Evolutionary conservation across 768 basidiomycete species (phyloP).

Genomic region (Trametes maxima): DNA sequence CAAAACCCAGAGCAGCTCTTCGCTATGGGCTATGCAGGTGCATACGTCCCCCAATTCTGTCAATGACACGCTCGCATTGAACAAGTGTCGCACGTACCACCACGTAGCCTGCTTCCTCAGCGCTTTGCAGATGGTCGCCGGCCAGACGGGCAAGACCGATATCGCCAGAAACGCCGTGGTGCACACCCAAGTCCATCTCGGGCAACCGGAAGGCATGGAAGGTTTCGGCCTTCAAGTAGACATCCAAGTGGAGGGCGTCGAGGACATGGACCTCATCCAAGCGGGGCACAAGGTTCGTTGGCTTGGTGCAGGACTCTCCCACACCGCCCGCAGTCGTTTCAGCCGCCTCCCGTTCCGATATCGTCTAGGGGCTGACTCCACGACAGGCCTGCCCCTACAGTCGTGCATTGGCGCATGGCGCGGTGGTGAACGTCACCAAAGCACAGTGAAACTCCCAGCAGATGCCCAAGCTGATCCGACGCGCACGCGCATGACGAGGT

Average conservation of each 20-base stretch:
- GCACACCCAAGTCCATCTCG: constrained; percentile 62
- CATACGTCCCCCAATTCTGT: background rate
- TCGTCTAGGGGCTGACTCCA: background rate
- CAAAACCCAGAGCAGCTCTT: constrained; percentile 45
- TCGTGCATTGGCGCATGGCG: constrained; percentile 60
- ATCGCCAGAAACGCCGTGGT: constrained; percentile 62
- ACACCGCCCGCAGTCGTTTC: background rate
- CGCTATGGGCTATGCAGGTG: constrained; percentile 40
- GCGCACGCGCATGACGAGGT: background rate
- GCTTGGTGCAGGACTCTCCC: background rate
- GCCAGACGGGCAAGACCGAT: constrained; percentile 54
- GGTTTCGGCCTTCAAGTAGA: constrained; percentile 73
- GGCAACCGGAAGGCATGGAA: constrained; percentile 54
- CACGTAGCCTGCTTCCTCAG: constrained; percentile 68
- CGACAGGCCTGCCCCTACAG: constrained; percentile 69
- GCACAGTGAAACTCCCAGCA: constrained; percentile 31
- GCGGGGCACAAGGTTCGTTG: constrained; percentile 68
- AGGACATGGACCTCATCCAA: constrained; percentile 63
- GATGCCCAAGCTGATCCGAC: background rate
- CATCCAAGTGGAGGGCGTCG: constrained; percentile 69
- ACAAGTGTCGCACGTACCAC: background rate
- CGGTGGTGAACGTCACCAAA: constrained; percentile 59
- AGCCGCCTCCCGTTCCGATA: background rate
- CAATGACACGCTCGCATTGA: background rate
- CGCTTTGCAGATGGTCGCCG: constrained; percentile 64